Conservation (phyloP, 768 basidiomycete species). For the Leucosporidium yakuticum region DNA sequence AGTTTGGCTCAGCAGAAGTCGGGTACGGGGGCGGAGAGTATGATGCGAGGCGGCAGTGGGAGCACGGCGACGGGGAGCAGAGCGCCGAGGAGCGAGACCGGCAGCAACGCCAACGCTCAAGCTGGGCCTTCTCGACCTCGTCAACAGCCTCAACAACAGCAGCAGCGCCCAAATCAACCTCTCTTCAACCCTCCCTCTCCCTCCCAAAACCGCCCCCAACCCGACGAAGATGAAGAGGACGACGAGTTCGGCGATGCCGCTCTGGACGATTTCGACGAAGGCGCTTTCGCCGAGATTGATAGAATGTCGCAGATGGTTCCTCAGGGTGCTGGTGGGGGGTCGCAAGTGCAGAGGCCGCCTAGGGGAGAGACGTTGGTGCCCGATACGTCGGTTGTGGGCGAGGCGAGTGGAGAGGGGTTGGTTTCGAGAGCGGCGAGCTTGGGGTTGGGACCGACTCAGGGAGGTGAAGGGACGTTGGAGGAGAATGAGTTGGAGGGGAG, state of each 20-base stretch:
- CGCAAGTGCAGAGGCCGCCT: background rate
- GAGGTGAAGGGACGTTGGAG: background rate
- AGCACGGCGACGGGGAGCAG: background rate
- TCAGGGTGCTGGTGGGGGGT: background rate
- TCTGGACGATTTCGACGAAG: conserved; percentile 12
- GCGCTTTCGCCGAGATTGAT: conserved; percentile 19
- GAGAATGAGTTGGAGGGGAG: background rate
- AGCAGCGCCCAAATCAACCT: background rate
- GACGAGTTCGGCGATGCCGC: conserved; percentile 3
- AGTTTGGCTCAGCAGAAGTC: too few species aligned
- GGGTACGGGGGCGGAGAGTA: conserved; percentile 6
- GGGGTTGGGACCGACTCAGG: background rate
- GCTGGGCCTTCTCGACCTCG: background rate
- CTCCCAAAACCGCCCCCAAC: background rate
- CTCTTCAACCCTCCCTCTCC: conserved; percentile 27
- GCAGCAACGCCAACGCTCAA: background rate
- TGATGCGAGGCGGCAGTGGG: background rate
- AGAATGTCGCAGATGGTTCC: conserved; percentile 17
- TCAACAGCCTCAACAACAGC: too few species aligned
- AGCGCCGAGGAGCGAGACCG: background rate
- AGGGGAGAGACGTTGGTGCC: background rate
- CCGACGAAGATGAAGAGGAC: conserved; percentile 15
- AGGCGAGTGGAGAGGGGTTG: background rate
- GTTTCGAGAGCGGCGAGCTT: background rate
- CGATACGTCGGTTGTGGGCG: background rate